Evolutionary conservation across 257 asterid species (phyloP), one percentile per base, ranked within the genome.

Genomic region (Euphrasia confusa): DNA sequence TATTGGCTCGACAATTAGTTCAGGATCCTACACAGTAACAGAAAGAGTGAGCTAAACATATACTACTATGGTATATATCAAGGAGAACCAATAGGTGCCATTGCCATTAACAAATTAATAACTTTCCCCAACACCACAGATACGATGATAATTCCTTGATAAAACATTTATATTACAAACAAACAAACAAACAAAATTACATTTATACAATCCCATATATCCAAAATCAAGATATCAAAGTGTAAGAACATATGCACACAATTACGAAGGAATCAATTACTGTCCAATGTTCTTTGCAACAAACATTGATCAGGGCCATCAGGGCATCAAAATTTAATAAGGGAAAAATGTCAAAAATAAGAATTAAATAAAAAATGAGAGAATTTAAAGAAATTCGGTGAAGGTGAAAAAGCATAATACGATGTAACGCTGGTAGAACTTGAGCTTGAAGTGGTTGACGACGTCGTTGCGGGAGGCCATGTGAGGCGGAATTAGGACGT

Each of bases 391-490:
- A 37, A 37, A 37, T 37, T 35, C 42, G 30, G 0, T 10, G 10
- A 24, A 42, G 47, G 10, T 13, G 37, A 54, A 44, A 1, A 65
- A 30, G 74, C 86, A 45, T 2, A 64, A 30, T 75, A 91, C 98
- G 69, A 91, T 80, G 83, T 68, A 81, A 26, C 96, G 97, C 77
- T 92, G 96, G 74, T 92, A 91, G 88, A 91, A 91, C 78, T 91
- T 91, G 76, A 77, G 93, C 82, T 91, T 88, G 89, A 80, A 91
- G 84, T 88, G 97, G 14, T 75, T 58, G 68, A 78, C 90, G 76
- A 88, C 95, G 68, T 88, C 97, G 76, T 68, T 70, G 61, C 95
- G 90, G 70, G 95, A 81, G 49, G 84, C 88, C 90, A 91, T 77
- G 68, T 81, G 84, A 0, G 95, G 98, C 35, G 98, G 98, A 61